These are phyloP conservation scores for Phialophora macrospora DNA, from an alignment of 2,329 filamentous ascomycete genomes.

Conservation along the genomic window DNA sequence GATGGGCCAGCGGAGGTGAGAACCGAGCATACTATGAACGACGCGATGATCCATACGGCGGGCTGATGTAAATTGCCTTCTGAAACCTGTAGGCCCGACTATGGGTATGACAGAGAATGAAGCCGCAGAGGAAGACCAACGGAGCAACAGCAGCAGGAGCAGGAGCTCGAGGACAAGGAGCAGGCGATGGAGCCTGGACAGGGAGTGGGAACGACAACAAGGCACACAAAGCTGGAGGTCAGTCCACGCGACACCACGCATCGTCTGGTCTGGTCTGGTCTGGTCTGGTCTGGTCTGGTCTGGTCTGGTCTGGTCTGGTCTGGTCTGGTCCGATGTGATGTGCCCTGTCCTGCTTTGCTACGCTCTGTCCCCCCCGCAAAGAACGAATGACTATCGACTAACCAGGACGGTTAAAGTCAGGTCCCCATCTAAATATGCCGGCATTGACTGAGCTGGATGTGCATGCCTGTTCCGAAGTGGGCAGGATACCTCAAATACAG, in stretches of 20 bases:
- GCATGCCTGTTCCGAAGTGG: no score
- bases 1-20: constrained; percentile 10
- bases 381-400: no score
- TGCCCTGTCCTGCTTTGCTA: no score
- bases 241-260: background rate
- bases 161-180: background rate
- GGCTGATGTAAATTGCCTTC: constrained; percentile 23
- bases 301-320: no score
- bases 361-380: no score
- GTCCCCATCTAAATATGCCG: no score
- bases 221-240: background rate
- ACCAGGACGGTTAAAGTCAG: no score
- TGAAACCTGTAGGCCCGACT: background rate
- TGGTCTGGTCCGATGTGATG: no score
- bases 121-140: background rate
- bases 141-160: background rate
- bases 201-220: background rate
- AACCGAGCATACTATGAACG: constrained; percentile 18
- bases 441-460: no score
- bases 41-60: constrained; percentile 31
- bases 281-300: no score
- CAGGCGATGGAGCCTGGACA: background rate
- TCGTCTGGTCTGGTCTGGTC: no score
- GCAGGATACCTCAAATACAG: no score
- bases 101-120: background rate